Evolutionary conservation across 345 rosid genomes (phyloP), one percentile per base, ranked within the genome.

Genomic region (Cardamine chenopodiifolia): DNA sequence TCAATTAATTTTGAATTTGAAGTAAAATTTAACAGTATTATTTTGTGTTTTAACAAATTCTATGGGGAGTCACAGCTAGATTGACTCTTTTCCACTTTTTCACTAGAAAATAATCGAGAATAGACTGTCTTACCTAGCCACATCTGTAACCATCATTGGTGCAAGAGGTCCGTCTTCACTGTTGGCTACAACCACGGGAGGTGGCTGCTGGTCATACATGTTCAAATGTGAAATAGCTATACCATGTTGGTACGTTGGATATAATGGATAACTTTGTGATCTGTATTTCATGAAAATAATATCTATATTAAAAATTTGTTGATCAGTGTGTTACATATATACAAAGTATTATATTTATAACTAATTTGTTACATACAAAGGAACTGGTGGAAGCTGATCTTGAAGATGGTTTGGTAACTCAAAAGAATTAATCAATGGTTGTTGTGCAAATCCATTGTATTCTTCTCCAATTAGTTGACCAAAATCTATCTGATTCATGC

Each of bases 301-400:
- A 66, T 3, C 0, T 1, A n/a, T 26, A 29, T 23, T 65, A 45
- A 6, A 66, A 28, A 22, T 4, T 7, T 5, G 7, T 9, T 44
- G 7, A 64, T 44, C 5, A 55, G 7, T 57, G 4, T 29, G 6
- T 29, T 42, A 31, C 5, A 31, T 19, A 8, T 5, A 7, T 10
- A 10, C 2, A 18, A 26, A 34, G 19, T 18, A 34, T 4, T 56
- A 4, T 47, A 6, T 65, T 31, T 57, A 1, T 61, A 37, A 19
- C 7, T 59, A 19, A 50, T 37, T 28, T 28, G 47, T 29, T 28
- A 67, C 73, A 37, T 67, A 75, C 78, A 28, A 20, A 37, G 73
- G 34, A 39, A 50, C 31, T 39, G 68, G 3, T 8, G 1, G 22
- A 49, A n/a, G 5, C 25, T 45, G 53, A 5, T 66, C 60, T 48